Base-by-base conservation (phyloP, 2,329 filamentous ascomycete species). In the Cladosporium austrohemisphaericum region DNA sequence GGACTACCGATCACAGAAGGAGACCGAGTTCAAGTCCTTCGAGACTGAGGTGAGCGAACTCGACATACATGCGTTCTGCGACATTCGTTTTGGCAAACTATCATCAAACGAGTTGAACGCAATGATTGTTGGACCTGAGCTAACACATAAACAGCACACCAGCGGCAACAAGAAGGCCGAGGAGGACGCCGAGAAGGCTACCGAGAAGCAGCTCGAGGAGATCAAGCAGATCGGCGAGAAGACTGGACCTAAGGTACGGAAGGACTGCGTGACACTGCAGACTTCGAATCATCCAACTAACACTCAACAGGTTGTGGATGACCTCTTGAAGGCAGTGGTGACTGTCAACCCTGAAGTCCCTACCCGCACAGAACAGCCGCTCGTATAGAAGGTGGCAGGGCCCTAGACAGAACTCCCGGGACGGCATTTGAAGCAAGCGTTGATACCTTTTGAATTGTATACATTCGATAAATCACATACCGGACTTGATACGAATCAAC, bases 11-110 rank as follows among this genome's bases (percentile, higher is more conserved):
- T 81, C 84, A 64, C 74, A 85, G 62, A 98, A 96, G 76, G 93
- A 98, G 65, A 80, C 87, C 28, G 92, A 97, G 71, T 97, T 90
- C 76, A 92, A 93, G 78, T 85, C 86, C 68, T 97, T 95, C 64
- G 90, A 97, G 76, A 79, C 88, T 56, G 79, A 88, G 79, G 83
- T 85, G 65, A 64, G 60, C 57, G n/a, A n/a, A n/a, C n/a, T n/a
- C n/a, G n/a, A n/a, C n/a, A n/a, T n/a, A n/a, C n/a, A n/a, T n/a
- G n/a, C n/a, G n/a, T n/a, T n/a, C n/a, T n/a, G n/a, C n/a, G n/a
- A n/a, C n/a, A n/a, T n/a, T n/a, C n/a, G n/a, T n/a, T n/a, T n/a
- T n/a, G n/a, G n/a, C n/a, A n/a, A n/a, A n/a, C n/a, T n/a, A n/a
- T n/a, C n/a, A n/a, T n/a, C n/a, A n/a, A n/a, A n/a, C n/a, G n/a